Evolutionary conservation across 2,329 filamentous ascomycete species (phyloP).

Genomic region (Nemania diffusa): DNA sequence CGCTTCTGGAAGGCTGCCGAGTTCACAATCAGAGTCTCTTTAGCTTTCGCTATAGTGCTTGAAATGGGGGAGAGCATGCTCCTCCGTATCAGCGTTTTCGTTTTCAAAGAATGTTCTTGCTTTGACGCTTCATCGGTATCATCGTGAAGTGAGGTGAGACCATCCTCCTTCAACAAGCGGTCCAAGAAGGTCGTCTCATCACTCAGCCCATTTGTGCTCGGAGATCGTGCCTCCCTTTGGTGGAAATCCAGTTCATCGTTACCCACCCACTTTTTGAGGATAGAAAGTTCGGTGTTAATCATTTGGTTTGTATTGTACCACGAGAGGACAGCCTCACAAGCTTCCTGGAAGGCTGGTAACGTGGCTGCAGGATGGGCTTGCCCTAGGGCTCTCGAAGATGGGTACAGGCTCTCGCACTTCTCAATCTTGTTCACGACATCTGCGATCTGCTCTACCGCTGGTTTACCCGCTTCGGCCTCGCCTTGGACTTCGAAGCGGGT

Average conservation of each 20-base stretch:
- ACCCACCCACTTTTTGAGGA: conserved; percentile 95
- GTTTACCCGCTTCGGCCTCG: conserved; percentile 88
- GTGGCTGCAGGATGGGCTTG: conserved; percentile 79
- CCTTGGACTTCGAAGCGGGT: conserved; percentile 95
- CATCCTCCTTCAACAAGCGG: conserved; percentile 93
- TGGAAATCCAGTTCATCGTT: conserved; percentile 95
- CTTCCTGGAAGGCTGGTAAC: conserved; percentile 80
- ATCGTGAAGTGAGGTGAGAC: conserved; percentile 89
- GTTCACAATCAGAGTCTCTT: conserved; percentile 88
- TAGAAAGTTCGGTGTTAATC: conserved; percentile 92
- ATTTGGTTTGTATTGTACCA: conserved; percentile 98
- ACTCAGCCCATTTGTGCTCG: conserved; percentile 76
- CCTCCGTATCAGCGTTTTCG: conserved; percentile 58
- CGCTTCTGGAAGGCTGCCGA: conserved; percentile 85
- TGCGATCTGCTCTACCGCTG: conserved; percentile 86
- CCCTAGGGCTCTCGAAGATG: conserved; percentile 79
- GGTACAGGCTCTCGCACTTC: conserved; percentile 85
- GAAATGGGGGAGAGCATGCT: conserved; percentile 89
- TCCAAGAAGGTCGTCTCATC: conserved; percentile 96
- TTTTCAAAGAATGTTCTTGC: conserved; percentile 51
- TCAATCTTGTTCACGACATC: conserved; percentile 92
- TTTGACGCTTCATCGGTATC: conserved; percentile 59
- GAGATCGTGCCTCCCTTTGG: conserved; percentile 75
- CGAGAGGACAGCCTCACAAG: conserved; percentile 87
- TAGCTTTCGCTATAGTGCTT: conserved; percentile 90